Base-by-base conservation (phyloP, 1,284 basidiomycete species). In the Puccinia coronata region DNA sequence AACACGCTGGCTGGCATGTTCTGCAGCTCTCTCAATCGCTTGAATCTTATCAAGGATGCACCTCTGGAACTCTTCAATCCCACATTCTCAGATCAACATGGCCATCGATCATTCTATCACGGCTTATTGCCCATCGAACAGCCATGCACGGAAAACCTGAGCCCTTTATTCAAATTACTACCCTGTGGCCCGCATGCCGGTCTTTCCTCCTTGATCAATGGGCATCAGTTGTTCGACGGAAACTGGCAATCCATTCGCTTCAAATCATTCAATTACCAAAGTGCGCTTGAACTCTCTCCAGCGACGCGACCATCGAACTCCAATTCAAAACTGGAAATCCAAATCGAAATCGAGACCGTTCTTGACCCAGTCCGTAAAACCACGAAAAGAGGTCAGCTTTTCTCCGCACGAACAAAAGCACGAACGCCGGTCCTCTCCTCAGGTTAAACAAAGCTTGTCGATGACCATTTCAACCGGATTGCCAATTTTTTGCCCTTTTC, bases 121-220 rank as follows among this genome's bases (percentile, higher is more conserved):
- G 82, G 47, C 90, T 90, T 91, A 25, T 89, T 93, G 14, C 92
- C 92, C 4, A 93, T 91, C 9, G 92, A 95, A 84, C 89, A 92
- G 82, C 92, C 97, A 23, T 99, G 96, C 86, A 99, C 96, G 1
- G 97, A 99, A 85, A 98, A 98, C 86, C 88, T 99, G 8, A 96
- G 96, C 0, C 96, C 97, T 0, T 96, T 98, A 87, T 89, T 98
- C 80, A 95, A 96, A 85, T 91, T 98, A 8, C 88, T 99, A 1
- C 96, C 97, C 0, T 98, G 96, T 89, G 94, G 96, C 85, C 91
- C 92, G 1, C 88, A 90, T n/a, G 94, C 94, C 0, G 96, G 96
- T 14, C 89, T 98, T n/a, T 93, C 94, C 0, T 88, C 88, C 11
- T 88, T 98, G 1, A 88, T 98, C 57, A 93, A 96, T 84, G 92